These are phyloP conservation scores for Cyclocybe aegerita DNA, from an alignment of 768 basidiomycete species.

Conservation along the genomic window DNA sequence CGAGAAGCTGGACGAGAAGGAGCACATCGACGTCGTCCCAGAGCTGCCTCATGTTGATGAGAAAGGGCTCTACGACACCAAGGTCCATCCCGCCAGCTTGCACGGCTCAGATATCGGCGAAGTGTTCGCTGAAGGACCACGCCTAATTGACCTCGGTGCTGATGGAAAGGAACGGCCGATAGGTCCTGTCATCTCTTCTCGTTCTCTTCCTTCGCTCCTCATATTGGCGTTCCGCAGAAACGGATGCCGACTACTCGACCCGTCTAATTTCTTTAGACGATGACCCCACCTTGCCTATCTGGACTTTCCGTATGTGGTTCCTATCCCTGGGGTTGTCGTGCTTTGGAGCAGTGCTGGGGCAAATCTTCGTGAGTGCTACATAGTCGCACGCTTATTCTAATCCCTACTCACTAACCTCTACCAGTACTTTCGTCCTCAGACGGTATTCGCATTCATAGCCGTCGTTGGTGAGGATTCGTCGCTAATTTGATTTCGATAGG, in stretches of 20 bases:
- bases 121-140: constrained; percentile 22
- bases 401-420: too few species aligned
- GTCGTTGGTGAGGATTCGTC: neutral
- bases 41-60: too few species aligned
- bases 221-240: constrained; percentile 24
- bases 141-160: constrained; percentile 28
- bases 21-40: too few species aligned
- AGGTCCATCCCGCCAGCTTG: too few species aligned
- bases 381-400: too few species aligned
- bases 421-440: constrained; percentile 51
- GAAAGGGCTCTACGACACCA: too few species aligned
- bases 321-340: constrained; percentile 51
- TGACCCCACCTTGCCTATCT: constrained; percentile 43
- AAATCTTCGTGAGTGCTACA: constrained; percentile 35
- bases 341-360: constrained; percentile 48
- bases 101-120: constrained; percentile 15
- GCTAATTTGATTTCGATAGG: neutral
- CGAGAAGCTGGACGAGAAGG: too few species aligned
- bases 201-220: neutral
- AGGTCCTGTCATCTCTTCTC: constrained; percentile 6
- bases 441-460: constrained; percentile 21
- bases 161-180: constrained; percentile 37
- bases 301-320: constrained; percentile 55
- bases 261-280: constrained; percentile 50
- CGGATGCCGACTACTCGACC: constrained; percentile 40